These are phyloP conservation scores for Hippophae rhamnoides DNA, from an alignment of 306 rosid species.

Conservation along the genomic window DNA sequence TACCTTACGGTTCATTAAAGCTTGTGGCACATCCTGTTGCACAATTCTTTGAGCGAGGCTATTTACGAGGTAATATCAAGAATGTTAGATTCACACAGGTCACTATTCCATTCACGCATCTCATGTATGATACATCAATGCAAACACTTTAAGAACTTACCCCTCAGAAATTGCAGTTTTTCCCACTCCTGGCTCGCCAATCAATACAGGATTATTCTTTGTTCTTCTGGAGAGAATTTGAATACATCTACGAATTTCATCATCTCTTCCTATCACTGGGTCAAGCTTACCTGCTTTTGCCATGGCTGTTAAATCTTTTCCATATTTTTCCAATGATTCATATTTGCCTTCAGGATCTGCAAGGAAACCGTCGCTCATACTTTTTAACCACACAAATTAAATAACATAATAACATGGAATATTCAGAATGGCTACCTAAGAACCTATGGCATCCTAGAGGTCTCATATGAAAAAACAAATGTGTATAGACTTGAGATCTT, in stretches of 20 bases:
- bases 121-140: not conserved
- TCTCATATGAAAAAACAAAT: no score
- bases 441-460: not conserved
- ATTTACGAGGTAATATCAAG: conserved; percentile 23
- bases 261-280: conserved; percentile 98
- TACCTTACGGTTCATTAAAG: conserved; percentile 92
- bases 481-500: not conserved
- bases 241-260: conserved; percentile 97
- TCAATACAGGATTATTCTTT: conserved; percentile 92
- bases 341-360: conserved; percentile 98
- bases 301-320: conserved; percentile 96
- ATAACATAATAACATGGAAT: not conserved
- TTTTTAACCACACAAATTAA: conserved; percentile 1
- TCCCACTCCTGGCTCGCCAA: conserved; percentile 99
- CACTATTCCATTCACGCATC: not conserved
- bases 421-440: not conserved
- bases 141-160: conserved; percentile 33
- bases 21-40: conserved; percentile 97
- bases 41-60: conserved; percentile 98
- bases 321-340: conserved; percentile 89
- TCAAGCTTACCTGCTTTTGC: conserved; percentile 93
- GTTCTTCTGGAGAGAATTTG: conserved; percentile 98
- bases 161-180: conserved; percentile 99
- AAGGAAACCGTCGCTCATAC: conserved; percentile 18
- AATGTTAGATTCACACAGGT: no score